Percentiles rank a stretch among this genome's conserved stretches.
Conservation (phyloP, 495 filamentous ascomycete species). For the Aspergillus nanangensis region DNA sequence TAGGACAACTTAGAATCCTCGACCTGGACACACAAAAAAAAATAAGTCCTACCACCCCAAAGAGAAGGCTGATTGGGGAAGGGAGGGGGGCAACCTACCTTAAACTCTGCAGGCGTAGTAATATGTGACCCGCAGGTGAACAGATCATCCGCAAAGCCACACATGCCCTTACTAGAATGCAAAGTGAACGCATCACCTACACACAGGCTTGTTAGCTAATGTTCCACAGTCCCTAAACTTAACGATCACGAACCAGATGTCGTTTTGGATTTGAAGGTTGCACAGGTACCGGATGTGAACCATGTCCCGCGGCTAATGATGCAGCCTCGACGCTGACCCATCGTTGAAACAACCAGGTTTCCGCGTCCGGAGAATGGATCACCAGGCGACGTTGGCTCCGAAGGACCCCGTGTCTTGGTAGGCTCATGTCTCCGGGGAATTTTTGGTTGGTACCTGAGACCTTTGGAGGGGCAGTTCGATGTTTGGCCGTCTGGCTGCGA, state of each 20-base stretch:
- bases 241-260: conserved; percentile 32
- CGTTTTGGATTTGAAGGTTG: conserved; percentile 55
- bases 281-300: conserved; percentile 67
- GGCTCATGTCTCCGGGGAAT: conserved; percentile 27
- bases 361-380: conserved; percentile 52
- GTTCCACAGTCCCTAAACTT: not conserved
- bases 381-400: conserved; percentile 38
- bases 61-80: not conserved
- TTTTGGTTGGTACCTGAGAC: conserved; percentile 69
- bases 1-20: conserved; percentile 45
- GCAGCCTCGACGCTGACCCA: conserved; percentile 55
- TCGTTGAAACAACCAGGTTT: conserved; percentile 52
- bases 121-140: conserved; percentile 49
- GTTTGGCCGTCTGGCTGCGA: conserved; percentile 57
- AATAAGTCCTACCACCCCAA: not conserved
- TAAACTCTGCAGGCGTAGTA: conserved; percentile 38
- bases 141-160: conserved; percentile 41
- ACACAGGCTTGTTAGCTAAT: not conserved
- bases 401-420: conserved; percentile 28
- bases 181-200: conserved; percentile 54
- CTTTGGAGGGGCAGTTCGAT: conserved; percentile 56
- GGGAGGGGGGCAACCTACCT: conserved; percentile 25
- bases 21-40: conserved; percentile 15
- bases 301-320: conserved; percentile 66
- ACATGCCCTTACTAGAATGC: conserved; percentile 55